Conservation (phyloP, 768 basidiomycete genomes). For the Serendipita sp. region DNA sequence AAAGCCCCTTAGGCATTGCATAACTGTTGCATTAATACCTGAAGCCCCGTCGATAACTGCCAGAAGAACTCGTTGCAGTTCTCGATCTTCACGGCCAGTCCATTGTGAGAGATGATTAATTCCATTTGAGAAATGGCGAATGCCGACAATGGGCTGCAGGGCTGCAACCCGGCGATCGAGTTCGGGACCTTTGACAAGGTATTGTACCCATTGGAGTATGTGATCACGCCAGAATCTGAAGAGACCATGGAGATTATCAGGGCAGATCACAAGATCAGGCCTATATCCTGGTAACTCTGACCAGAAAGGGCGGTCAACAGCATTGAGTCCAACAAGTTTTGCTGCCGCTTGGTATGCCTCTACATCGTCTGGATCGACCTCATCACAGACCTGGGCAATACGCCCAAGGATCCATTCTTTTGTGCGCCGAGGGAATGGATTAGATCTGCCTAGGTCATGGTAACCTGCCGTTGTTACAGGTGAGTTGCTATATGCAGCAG, state of each 20-base stretch:
- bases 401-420: not conserved
- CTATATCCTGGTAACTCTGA: conserved; percentile 10
- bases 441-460: not conserved
- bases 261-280: conserved; percentile 20
- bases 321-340: conserved; percentile 12
- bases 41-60: conserved; percentile 20
- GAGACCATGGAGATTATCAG: conserved; percentile 25
- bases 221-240: conserved; percentile 25
- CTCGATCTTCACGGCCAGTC: conserved; percentile 24
- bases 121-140: conserved; percentile 23
- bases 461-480: not conserved
- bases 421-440: not conserved
- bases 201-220: conserved; percentile 23
- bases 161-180: conserved; percentile 23
- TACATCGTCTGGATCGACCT: not conserved
- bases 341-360: not conserved
- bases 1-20: conserved; percentile 21
- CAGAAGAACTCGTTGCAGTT: conserved; percentile 24
- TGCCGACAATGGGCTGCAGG: conserved; percentile 22
- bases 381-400: not conserved
- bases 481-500: not conserved
- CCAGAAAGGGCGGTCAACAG: not conserved
- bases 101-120: conserved; percentile 26
- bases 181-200: conserved; percentile 18
- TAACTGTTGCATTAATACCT: conserved; percentile 15